A percentile compares a stretch with the other conserved stretches of the same genome.
Evolutionary conservation across 106 monocot species (phyloP).

Genomic region (Xerophyta viscosa): DNA sequence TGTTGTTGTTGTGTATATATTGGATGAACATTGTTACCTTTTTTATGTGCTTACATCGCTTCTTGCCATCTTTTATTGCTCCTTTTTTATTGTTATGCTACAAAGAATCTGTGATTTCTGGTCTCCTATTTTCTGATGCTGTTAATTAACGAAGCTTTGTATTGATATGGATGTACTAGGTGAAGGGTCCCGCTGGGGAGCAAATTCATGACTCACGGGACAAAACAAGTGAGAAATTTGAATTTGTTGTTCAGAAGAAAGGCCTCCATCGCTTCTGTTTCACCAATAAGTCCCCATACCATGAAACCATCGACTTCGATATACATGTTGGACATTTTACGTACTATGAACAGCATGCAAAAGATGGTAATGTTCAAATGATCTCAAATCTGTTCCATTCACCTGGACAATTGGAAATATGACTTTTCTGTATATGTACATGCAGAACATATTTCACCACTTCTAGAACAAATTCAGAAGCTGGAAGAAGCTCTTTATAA

Average conservation of each 20-base stretch:
- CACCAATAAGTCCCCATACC: slow-evolving; percentile 93
- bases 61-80: too few relatives aligned
- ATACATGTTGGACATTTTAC: slow-evolving; percentile 69
- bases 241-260: slow-evolving; percentile 65
- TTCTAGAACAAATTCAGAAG: slow-evolving; percentile 77
- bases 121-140: too few relatives aligned
- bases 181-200: slow-evolving; percentile 61
- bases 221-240: slow-evolving; percentile 83
- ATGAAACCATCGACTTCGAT: slow-evolving; percentile 95
- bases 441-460: slow-evolving; percentile 73
- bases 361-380: slow-evolving; percentile 57
- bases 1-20: too few relatives aligned
- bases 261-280: slow-evolving; percentile 93
- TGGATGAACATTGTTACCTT: too few relatives aligned
- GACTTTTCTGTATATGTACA: slow-evolving; percentile 3
- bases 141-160: too few relatives aligned
- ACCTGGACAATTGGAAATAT: not conserved
- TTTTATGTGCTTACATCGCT: too few relatives aligned
- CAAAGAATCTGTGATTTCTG: too few relatives aligned
- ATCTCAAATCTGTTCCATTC: not conserved
- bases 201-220: slow-evolving; percentile 78
- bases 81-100: too few relatives aligned
- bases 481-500: slow-evolving; percentile 82
- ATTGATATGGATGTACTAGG: slow-evolving; percentile 19
- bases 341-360: slow-evolving; percentile 73